Percentiles rank a stretch among this genome's conserved stretches.
phyloP scores from a whole-genome alignment of 2,329 filamentous ascomycete species.

The Ceratocystis cubensis region DNA sequence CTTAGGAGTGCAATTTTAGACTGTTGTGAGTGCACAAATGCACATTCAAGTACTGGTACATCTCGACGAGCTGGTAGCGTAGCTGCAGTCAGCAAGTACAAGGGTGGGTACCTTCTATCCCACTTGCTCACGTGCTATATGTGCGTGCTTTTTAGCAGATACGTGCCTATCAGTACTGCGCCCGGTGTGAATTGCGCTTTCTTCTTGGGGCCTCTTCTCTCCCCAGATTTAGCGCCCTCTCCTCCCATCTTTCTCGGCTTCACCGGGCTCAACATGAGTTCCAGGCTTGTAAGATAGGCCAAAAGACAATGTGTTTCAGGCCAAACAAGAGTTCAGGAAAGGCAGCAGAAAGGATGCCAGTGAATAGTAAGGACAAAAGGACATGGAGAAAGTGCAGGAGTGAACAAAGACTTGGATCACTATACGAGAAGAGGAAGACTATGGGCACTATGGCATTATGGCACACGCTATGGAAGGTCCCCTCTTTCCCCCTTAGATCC shows the following conservation, averaged over 20 bases:
- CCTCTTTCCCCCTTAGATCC: neutral
- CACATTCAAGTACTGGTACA: neutral
- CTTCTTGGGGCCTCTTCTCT: neutral
- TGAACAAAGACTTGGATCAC: slow-evolving; percentile 8
- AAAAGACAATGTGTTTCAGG: slow-evolving; percentile 9
- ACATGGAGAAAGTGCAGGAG: neutral
- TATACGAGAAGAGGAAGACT: slow-evolving; percentile 6
- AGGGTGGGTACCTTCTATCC: neutral
- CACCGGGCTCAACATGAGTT: neutral
- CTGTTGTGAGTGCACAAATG: neutral
- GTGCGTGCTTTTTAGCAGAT: neutral
- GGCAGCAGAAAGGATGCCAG: neutral
- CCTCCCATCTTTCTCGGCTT: neutral
- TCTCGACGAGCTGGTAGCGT: neutral
- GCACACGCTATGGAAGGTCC: neutral
- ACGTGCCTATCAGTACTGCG: neutral
- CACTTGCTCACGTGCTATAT: neutral
- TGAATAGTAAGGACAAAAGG: neutral
- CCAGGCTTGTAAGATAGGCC: neutral
- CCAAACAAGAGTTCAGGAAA: neutral
- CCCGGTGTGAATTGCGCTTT: neutral
- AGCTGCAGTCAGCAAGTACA: too few relatives aligned
- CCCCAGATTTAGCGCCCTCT: slow-evolving; percentile 3
- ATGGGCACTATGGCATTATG: neutral
- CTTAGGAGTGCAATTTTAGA: neutral